Evolutionary conservation across 352 stramenopile genomes (phyloP), one percentile per base, ranked within the genome.

Genomic region (Bremia lactucae): DNA sequence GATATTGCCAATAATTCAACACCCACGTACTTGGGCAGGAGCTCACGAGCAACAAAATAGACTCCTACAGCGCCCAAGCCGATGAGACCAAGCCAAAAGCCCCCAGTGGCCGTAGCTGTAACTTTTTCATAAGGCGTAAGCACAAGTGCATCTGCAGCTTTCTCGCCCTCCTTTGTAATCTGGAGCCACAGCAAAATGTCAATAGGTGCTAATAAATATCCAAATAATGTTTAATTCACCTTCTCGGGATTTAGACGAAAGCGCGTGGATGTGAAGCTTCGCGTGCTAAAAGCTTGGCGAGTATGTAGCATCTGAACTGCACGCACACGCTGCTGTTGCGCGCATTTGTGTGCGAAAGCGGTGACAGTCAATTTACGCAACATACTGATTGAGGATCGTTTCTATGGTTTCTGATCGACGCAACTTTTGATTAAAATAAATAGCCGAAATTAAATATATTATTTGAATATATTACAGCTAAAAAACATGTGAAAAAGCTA

Each of bases 41-140:
- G 55, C 60, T 96, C 85, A 45, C 72, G 73, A 36, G 78, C 82
- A 42, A 97, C 94, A 62, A 95, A 97, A 64, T 95, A 97, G 18
- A 81, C 85, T 47, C 89, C 96, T 2, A 82, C 72, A 10, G 62
- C 66, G 14, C 83, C 82, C 42, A 97, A 80, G 40, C 65, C 78
- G 16, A 91, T 60, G 3, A 91, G 68, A 15, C 75, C 87, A 36
- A 81, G 63, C 87, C 87, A 97, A 57, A 96, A 83, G 33, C 74
- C 73, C 13, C 94, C 68, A 19, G 83, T 85, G 22, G 79, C 83
- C 6, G 79, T 93, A 7, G 79, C 92, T 16, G 87, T 91, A 16
- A 97, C 89, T 59, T 97, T 96, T 75, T 97, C 68, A 21, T 95
- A 95, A 11, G 92, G 89, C 35, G 89, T 95, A 41, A 97, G 71